Percentiles rank a stretch among this genome's conserved stretches.
Evolutionary conservation across 2,329 filamentous ascomycete species (phyloP).

Genomic region (Penicillium sumatraense): DNA sequence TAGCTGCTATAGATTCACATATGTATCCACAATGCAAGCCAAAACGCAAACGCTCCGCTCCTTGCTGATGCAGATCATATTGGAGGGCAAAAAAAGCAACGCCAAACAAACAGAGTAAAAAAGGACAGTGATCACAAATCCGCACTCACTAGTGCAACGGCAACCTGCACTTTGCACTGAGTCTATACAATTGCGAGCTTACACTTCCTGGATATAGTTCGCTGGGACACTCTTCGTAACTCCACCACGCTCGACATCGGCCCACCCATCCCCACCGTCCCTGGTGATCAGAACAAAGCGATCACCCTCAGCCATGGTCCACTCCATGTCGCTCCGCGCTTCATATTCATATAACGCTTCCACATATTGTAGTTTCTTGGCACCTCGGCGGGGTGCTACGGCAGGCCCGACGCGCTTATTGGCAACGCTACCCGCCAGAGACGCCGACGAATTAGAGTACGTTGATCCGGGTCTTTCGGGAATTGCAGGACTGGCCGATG

Average conservation of each 20-base stretch:
- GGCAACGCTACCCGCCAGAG: slow-evolving; percentile 60
- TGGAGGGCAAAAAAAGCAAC: slow-evolving; percentile 9
- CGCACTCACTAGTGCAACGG: not conserved
- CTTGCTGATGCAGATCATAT: slow-evolving; percentile 27
- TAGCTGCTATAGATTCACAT: slow-evolving; percentile 5
- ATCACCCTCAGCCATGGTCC: slow-evolving; percentile 89
- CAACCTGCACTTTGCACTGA: slow-evolving; percentile 1
- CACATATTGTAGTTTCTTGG: slow-evolving; percentile 92
- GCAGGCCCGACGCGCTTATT: slow-evolving; percentile 86
- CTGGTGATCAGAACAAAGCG: slow-evolving; percentile 86
- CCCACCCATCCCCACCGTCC: slow-evolving; percentile 93
- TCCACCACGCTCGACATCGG: slow-evolving; percentile 91
- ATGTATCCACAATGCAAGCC: slow-evolving; percentile 13
- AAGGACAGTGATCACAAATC: not conserved
- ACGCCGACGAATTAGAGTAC: slow-evolving; percentile 78
- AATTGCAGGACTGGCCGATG: slow-evolving; percentile 33
- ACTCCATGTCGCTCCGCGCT: slow-evolving; percentile 83
- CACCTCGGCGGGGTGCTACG: slow-evolving; percentile 86
- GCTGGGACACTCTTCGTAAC: slow-evolving; percentile 87
- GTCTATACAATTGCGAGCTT: slow-evolving; percentile 16
- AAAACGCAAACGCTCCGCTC: slow-evolving; percentile 26
- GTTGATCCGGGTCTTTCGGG: slow-evolving; percentile 70
- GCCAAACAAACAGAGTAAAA: not conserved
- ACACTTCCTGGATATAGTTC: slow-evolving; percentile 84
- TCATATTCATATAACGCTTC: slow-evolving; percentile 92